These are phyloP conservation scores for Anisogramma anomala DNA, from an alignment of 2,329 filamentous ascomycete genomes.

Conservation along the genomic window DNA sequence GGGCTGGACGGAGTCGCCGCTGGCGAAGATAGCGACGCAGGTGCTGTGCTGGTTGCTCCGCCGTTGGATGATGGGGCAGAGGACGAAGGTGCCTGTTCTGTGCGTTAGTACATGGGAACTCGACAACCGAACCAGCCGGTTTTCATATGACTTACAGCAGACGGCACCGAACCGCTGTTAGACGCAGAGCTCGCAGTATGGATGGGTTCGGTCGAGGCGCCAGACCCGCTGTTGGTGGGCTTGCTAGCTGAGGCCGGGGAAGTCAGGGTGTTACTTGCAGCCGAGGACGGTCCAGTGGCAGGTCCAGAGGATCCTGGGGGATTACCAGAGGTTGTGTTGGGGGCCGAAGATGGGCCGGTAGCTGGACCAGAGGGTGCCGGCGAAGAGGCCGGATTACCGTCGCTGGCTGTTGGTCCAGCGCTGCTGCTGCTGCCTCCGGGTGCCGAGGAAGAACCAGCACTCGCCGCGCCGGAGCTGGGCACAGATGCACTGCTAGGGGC, in stretches of 20 bases:
- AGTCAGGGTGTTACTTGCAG: background rate
- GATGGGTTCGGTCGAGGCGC: background rate
- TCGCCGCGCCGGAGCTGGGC: background rate
- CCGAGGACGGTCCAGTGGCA: background rate
- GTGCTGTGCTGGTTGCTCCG: background rate
- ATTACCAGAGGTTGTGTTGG: background rate
- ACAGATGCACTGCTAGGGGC: background rate
- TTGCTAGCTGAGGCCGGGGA: background rate
- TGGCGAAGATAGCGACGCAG: background rate
- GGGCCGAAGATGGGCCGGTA: background rate
- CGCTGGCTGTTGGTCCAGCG: background rate
- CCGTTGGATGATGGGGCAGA: background rate
- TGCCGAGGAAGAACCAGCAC: background rate
- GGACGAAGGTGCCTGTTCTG: background rate
- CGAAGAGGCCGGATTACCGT: background rate
- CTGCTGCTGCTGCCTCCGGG: background rate
- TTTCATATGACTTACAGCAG: background rate
- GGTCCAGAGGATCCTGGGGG: background rate
- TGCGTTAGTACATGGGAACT: background rate
- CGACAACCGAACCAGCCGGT: background rate
- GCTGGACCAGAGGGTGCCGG: background rate
- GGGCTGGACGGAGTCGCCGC: background rate
- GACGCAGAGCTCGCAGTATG: slow-evolving; percentile 2
- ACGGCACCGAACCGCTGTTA: background rate
- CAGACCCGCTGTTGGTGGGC: background rate